phyloP scores from a whole-genome alignment of 208 protist genomes.

The Wallacemonas sp. region DNA sequence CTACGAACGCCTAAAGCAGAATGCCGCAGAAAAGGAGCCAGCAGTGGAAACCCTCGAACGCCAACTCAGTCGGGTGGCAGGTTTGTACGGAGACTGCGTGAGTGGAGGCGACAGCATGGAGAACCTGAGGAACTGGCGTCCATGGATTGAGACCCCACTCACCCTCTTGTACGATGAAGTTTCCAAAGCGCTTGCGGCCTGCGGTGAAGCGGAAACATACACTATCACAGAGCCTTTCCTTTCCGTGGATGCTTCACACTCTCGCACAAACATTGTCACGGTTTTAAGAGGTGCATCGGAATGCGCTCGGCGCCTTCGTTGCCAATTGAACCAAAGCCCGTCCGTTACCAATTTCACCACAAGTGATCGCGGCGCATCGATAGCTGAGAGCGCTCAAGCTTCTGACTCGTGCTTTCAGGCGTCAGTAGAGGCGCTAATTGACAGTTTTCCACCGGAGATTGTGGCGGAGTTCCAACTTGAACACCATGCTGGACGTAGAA shows the following conservation, averaged over 20 bases:
- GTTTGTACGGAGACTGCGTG: not conserved
- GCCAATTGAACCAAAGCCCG: not conserved
- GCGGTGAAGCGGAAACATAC: not conserved
- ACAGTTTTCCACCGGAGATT: not conserved
- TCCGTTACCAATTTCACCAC: not conserved
- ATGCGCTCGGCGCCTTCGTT: not conserved
- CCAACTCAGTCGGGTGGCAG: not conserved
- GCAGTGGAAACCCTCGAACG: not conserved
- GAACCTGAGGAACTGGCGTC: not conserved
- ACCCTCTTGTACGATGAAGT: constrained; percentile 7
- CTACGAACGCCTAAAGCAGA: constrained; percentile 43
- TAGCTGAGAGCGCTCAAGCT: not conserved
- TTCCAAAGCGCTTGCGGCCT: not conserved
- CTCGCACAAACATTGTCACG: not conserved
- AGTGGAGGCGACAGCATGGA: not conserved
- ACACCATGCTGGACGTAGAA: not conserved
- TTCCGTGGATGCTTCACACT: not conserved
- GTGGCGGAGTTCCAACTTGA: constrained; percentile 2
- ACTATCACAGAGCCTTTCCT: constrained; percentile 1
- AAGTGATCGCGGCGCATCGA: not conserved
- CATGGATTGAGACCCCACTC: constrained; percentile 12
- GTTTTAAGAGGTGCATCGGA: not conserved
- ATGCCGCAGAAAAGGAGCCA: not conserved
- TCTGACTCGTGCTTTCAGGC: not conserved
- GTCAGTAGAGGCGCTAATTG: not conserved